Evolutionary conservation across 495 filamentous ascomycete species (phyloP).

Genomic region (Daldinia concentrica): DNA sequence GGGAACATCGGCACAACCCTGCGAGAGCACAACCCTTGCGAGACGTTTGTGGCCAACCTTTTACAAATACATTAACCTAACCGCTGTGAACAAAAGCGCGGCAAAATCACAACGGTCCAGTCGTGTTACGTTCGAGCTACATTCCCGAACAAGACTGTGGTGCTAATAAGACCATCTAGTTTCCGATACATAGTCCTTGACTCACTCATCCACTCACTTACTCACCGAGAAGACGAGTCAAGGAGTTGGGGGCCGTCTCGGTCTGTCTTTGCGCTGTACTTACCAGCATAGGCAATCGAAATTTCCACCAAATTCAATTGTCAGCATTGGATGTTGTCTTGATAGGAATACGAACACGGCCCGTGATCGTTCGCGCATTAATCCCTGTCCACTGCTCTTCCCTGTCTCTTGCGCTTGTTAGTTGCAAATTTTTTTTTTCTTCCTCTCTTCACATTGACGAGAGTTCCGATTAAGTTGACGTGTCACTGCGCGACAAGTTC

Average conservation of each 20-base stretch:
- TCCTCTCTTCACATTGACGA: not conserved
- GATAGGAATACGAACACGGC: slow-evolving; percentile 37
- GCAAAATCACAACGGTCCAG: slow-evolving; percentile 27
- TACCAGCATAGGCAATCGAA: slow-evolving; percentile 28
- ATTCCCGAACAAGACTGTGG: slow-evolving; percentile 23
- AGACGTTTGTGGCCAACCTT: slow-evolving; percentile 23
- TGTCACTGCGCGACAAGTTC: slow-evolving; percentile 33
- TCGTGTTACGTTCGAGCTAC: slow-evolving; percentile 26
- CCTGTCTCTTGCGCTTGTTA: slow-evolving; percentile 25
- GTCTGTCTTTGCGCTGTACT: slow-evolving; percentile 10
- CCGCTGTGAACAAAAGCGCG: slow-evolving; percentile 3
- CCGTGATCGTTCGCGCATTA: slow-evolving; percentile 15
- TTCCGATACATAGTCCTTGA: slow-evolving; percentile 27
- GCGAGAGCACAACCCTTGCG: slow-evolving; percentile 10
- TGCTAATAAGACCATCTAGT: slow-evolving; percentile 16
- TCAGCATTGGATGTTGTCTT: slow-evolving; percentile 21
- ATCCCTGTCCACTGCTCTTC: slow-evolving; percentile 24
- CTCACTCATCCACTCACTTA: not conserved
- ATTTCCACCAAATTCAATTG: slow-evolving; percentile 25
- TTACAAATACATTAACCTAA: not conserved
- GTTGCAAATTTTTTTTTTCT: slow-evolving; percentile 18
- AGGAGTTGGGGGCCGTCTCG: slow-evolving; percentile 38
- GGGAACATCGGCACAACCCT: not conserved
- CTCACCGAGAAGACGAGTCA: slow-evolving; percentile 18
- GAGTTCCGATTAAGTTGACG: slow-evolving; percentile 36